A percentile compares a stretch with the other conserved stretches of the same genome.
Evolutionary conservation across 805 yeast genomes (phyloP).

Genomic region (Lipomyces kockii): DNA sequence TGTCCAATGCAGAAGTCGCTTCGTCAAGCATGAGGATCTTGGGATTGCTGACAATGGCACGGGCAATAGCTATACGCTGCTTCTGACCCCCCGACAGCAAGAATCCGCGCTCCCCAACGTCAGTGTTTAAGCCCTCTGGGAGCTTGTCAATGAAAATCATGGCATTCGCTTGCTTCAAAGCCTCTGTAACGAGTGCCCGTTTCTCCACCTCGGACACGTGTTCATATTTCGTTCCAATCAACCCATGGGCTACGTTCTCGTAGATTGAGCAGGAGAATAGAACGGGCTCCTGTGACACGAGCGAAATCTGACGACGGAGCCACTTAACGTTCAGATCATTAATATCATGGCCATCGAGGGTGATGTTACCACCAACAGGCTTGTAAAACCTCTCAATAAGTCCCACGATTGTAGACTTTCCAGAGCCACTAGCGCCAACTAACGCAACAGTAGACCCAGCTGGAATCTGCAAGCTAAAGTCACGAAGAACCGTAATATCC

Average conservation of each 20-base stretch:
- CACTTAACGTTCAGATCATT: slow-evolving; percentile 72
- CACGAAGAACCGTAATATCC: slow-evolving; percentile 76
- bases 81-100: slow-evolving; percentile 71
- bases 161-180: slow-evolving; percentile 59
- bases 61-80: slow-evolving; percentile 65
- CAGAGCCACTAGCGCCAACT: slow-evolving; percentile 95
- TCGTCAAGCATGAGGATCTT: slow-evolving; percentile 62
- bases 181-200: slow-evolving; percentile 48
- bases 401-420: slow-evolving; percentile 87
- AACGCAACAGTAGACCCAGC: slow-evolving; percentile 91
- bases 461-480: slow-evolving; percentile 77
- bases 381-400: slow-evolving; percentile 88
- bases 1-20: slow-evolving; percentile 69
- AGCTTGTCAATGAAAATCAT: slow-evolving; percentile 55
- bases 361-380: slow-evolving; percentile 70
- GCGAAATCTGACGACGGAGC: slow-evolving; percentile 76
- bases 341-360: slow-evolving; percentile 85
- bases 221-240: slow-evolving; percentile 46
- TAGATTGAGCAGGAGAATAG: slow-evolving; percentile 82
- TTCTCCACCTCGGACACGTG: slow-evolving; percentile 48
- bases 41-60: slow-evolving; percentile 62
- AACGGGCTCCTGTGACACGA: slow-evolving; percentile 96
- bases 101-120: slow-evolving; percentile 59
- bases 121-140: slow-evolving; percentile 58
- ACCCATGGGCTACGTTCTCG: slow-evolving; percentile 81